phyloP scores from a whole-genome alignment of 192 early-diverging fungal genomes.

The Coemansia sp. region DNA sequence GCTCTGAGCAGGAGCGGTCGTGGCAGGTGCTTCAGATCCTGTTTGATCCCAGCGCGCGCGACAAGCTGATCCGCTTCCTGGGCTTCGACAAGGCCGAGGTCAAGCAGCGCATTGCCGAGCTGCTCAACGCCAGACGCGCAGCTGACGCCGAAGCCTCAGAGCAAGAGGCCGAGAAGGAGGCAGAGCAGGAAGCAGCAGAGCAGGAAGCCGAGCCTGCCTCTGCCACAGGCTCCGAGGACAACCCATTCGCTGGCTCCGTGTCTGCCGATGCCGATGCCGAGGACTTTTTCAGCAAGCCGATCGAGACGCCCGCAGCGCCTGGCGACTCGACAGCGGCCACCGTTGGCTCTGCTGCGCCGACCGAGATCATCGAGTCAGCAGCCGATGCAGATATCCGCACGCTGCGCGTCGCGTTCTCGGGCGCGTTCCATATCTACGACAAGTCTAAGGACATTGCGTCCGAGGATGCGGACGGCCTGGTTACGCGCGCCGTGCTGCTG shows the following conservation, averaged over 20 bases:
- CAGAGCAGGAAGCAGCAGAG: conserved; percentile 13
- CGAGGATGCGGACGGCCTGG: conserved; percentile 62
- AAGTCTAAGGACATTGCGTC: conserved; percentile 35
- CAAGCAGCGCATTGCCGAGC: conserved; percentile 60
- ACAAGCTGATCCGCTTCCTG: conserved; percentile 80
- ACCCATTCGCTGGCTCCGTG: conserved; percentile 22
- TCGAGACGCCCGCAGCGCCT: conserved; percentile 9
- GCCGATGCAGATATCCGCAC: conserved; percentile 17
- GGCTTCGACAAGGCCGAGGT: conserved; percentile 77
- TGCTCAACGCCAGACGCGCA: conserved; percentile 15
- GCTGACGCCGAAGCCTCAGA: neutral
- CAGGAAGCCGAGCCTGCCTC: conserved; percentile 11
- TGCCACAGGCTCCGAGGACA: conserved; percentile 23
- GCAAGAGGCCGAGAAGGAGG: neutral
- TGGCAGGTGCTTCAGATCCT: conserved; percentile 86
- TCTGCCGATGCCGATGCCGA: conserved; percentile 49
- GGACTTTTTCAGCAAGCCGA: conserved; percentile 50
- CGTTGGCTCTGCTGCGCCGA: conserved; percentile 1
- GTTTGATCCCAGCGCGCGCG: conserved; percentile 74
- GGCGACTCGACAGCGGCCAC: conserved; percentile 10
- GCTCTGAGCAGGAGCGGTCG: conserved; percentile 38
- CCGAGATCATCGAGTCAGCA: neutral
- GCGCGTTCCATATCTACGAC: conserved; percentile 39
- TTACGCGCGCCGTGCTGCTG: conserved; percentile 80
- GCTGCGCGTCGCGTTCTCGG: conserved; percentile 32